phyloP scores from a whole-genome alignment of 305 asterid genomes.

The Solanum hybrid region DNA sequence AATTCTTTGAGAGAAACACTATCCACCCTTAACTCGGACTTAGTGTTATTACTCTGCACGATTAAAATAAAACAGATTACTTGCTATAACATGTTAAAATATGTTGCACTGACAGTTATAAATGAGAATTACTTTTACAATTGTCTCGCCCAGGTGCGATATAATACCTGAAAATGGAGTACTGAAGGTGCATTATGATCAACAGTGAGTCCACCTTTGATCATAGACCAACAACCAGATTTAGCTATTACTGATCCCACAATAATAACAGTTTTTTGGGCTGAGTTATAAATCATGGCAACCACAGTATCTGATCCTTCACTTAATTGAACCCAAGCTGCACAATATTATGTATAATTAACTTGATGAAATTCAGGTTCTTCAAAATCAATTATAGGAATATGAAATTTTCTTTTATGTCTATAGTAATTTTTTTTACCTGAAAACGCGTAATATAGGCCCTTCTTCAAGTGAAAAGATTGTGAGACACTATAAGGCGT shows the following conservation, averaged over 20 bases:
- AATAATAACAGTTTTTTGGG: not conserved
- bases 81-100: not conserved
- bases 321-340: conserved; percentile 50
- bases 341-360: not conserved
- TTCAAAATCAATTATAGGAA: not conserved
- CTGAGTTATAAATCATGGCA: conserved; percentile 13
- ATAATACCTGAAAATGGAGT: conserved; percentile 23
- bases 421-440: conserved; percentile 10
- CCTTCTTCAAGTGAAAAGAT: conserved; percentile 17
- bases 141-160: not conserved
- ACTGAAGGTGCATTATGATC: conserved; percentile 11
- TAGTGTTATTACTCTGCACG: conserved; percentile 25
- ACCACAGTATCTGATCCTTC: conserved; percentile 17
- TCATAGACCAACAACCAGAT: conserved; percentile 49
- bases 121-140: not conserved
- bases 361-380: not conserved
- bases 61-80: not conserved
- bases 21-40: conserved; percentile 37
- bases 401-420: not conserved
- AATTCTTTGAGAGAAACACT: conserved; percentile 42
- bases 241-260: conserved; percentile 38
- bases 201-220: conserved; percentile 44
- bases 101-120: not conserved
- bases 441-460: conserved; percentile 25
- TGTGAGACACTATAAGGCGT: conserved; percentile 20